A percentile compares a stretch with the other conserved stretches of the same genome.
Conservation (phyloP, 495 filamentous ascomycete species). For the Parachaetomium inaequale region DNA sequence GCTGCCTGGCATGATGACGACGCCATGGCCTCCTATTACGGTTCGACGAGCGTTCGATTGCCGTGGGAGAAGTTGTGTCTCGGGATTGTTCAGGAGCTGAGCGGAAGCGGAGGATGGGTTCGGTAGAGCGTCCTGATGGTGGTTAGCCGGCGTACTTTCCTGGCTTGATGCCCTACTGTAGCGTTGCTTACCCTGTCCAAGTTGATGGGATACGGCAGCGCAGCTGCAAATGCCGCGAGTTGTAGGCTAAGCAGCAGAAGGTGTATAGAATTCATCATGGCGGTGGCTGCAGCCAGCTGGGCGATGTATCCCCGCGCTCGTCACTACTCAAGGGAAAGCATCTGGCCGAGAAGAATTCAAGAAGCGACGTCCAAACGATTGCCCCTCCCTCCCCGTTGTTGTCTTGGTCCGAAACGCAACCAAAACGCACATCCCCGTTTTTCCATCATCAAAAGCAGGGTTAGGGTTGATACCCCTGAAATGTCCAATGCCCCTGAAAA, state of each 20-base stretch:
- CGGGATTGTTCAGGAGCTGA: background rate
- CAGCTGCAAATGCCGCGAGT: background rate
- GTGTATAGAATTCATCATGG: background rate
- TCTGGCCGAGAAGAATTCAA: no score
- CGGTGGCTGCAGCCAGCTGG: no score
- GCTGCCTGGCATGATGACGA: background rate
- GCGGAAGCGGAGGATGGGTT: background rate
- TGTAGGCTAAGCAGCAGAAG: background rate
- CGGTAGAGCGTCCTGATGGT: background rate
- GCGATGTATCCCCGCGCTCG: no score
- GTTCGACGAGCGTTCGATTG: background rate
- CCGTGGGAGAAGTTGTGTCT: background rate
- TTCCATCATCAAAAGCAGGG: background rate
- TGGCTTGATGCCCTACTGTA: background rate
- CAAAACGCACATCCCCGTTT: constrained; percentile 4
- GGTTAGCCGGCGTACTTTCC: background rate
- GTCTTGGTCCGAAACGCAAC: background rate
- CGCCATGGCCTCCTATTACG: background rate
- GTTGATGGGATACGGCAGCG: background rate
- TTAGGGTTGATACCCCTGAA: background rate
- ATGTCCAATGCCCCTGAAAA: background rate
- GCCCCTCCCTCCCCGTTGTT: no score
- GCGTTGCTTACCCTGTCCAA: background rate
- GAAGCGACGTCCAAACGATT: no score
- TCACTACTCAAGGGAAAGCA: no score